Evolutionary conservation across 2,329 filamentous ascomycete species (phyloP).

Genomic region (Penicillium thymicola): DNA sequence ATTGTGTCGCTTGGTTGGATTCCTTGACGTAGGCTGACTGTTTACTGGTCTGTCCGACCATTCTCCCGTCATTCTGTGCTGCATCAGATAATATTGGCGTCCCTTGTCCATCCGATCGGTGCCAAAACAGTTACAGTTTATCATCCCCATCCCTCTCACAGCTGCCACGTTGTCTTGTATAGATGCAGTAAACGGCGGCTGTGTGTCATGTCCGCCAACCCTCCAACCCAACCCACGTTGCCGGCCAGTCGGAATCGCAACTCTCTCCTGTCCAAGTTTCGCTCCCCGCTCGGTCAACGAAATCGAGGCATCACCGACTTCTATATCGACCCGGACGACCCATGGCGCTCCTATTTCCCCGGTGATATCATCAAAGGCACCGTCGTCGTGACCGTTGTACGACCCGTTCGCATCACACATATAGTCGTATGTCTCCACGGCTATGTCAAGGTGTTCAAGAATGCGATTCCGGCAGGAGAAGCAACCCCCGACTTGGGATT

Average conservation of each 20-base stretch:
- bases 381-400: slow-evolving; percentile 58
- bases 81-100: not conserved
- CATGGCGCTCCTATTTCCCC: slow-evolving; percentile 60
- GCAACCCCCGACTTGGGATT: slow-evolving; percentile 49
- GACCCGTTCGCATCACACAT: slow-evolving; percentile 62
- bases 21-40: slow-evolving; percentile 8
- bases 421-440: slow-evolving; percentile 62
- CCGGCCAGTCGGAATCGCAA: slow-evolving; percentile 41
- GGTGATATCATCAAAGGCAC: slow-evolving; percentile 61
- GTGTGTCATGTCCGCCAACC: slow-evolving; percentile 44
- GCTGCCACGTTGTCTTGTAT: slow-evolving; percentile 27
- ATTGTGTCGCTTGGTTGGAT: slow-evolving; percentile 10
- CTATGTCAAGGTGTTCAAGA: slow-evolving; percentile 64
- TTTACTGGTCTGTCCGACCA: slow-evolving; percentile 6
- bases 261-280: slow-evolving; percentile 53
- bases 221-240: slow-evolving; percentile 32
- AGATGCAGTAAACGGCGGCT: slow-evolving; percentile 31
- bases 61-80: slow-evolving; percentile 5
- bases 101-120: slow-evolving; percentile 4
- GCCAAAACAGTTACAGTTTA: slow-evolving; percentile 9
- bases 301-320: slow-evolving; percentile 60
- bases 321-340: slow-evolving; percentile 61
- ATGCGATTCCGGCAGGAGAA: slow-evolving; percentile 56
- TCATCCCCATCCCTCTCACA: slow-evolving; percentile 6
- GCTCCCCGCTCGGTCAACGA: slow-evolving; percentile 52